Evolutionary conservation across 2,329 filamentous ascomycete genomes (phyloP).

Genomic region (Alternaria angustiovoidea): DNA sequence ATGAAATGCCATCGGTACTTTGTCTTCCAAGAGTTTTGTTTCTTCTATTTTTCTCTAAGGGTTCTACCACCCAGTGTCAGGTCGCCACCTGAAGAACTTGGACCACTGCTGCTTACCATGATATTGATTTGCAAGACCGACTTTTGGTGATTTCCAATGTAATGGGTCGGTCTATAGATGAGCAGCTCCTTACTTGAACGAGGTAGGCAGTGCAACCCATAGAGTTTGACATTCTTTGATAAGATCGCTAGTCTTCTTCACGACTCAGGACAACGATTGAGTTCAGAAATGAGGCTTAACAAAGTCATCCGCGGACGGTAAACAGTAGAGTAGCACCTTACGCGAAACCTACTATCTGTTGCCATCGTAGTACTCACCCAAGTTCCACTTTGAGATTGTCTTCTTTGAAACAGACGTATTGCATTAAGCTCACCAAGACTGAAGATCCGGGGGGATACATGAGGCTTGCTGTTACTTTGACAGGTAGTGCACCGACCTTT

Average conservation of each 20-base stretch:
- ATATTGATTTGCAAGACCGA: neutral
- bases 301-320: neutral
- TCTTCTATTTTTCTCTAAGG: too few relatives aligned
- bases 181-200: neutral
- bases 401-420: neutral
- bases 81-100: neutral
- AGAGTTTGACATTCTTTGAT: neutral
- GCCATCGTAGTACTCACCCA: neutral
- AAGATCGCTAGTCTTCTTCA: neutral
- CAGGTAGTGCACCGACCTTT: neutral
- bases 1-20: neutral
- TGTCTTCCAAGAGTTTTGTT: neutral
- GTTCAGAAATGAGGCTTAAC: neutral
- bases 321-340: neutral
- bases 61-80: neutral
- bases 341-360: neutral
- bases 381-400: neutral
- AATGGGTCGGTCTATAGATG: neutral
- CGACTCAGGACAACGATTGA: neutral
- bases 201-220: neutral
- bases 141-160: neutral
- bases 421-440: slow-evolving; percentile 2
- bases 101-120: neutral
- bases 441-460: neutral
- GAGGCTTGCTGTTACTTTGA: slow-evolving; percentile 1